Base-by-base conservation (phyloP, 805 yeast genomes). In the Nakazawaea wickerhamii region DNA sequence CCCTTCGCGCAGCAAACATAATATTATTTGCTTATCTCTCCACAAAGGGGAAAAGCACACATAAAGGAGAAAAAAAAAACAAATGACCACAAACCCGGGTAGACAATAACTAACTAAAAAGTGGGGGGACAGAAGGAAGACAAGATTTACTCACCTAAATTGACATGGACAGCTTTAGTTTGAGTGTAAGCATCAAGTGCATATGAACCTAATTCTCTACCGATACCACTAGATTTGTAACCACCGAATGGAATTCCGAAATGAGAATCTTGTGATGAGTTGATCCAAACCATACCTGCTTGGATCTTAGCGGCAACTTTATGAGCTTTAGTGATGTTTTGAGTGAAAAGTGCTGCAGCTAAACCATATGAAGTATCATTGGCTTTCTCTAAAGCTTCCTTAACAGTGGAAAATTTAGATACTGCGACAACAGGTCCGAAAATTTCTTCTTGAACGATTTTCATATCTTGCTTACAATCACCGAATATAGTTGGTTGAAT, bases 121-220 rank as follows among this genome's bases (percentile, higher is more conserved):
- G n/a, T n/a, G n/a, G n/a, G n/a, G n/a, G n/a, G n/a, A n/a, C n/a
- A n/a, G n/a, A n/a, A n/a, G n/a, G n/a, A n/a, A n/a, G n/a, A n/a
- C 2, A 28, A 13, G 26, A 30, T 31, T 21, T 35, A 34, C 28
- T 22, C 39, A 8, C 77, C 76, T 50, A 73, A 58, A 56, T 75
- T 75, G 43, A 68, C 68, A 50, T 70, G 78, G 39, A 86, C 75
- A 40, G 91, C 80, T 69, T 85, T 86, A 41, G 75, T 71, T 64
- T 83, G 87, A 10, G 90, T 80, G 64, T 84, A 85, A 59, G 73
- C 71, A 32, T 67, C 66, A 43, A 80, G 58, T n/a, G 84, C 85
- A 51, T 79, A 76, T 48, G 75, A 74, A 28, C 86, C 86, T 45
- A 80, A 65, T 59, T 81, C 86, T 58, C 85, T 46, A 70, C 70